Evolutionary conservation across 345 rosid genomes (phyloP), one percentile per base, ranked within the genome.

Genomic region (Excoecaria agallocha): DNA sequence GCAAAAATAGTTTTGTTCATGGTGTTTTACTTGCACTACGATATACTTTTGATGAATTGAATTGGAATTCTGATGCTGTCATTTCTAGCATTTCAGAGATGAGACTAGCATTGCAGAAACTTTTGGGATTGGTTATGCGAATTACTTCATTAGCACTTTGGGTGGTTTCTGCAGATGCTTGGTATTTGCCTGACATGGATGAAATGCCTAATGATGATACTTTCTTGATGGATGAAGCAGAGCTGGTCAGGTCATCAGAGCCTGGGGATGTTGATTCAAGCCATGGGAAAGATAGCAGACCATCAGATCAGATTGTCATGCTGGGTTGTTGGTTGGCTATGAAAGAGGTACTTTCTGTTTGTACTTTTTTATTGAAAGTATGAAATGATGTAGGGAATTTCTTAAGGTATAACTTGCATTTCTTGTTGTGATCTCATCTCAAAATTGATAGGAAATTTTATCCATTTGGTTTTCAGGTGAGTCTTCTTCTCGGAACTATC

Each of bases 271-370:
- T 68, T 71, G 64, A 71, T 83, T 78, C 81, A 61, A 84, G 79
- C 80, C 68, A 59, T 74, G 76, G 61, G 72, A 82, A 67, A 71
- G 91, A 84, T 79, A 75, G 62, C 45, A 76, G 85, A 79, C 72
- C 82, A 73, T 84, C 91, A 56, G 96, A 91, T 54, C 98, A 94
- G 78, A 79, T 89, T 75, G 95, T 94, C 45, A 90, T 94, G 98
- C 97, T 92, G 72, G 97, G 97, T 78, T 91, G 97, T 85, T 94
- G 98, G 98, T 86, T 92, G 72, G 98, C 97, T 48, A 94, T 91
- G 98, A 92, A 94, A 84, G 98, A 94, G 98, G 97, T 92, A 86
- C 51, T 69, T 73, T 51, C 54, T 35, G 46, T 43, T 48, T 20
- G 61, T 43, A 67, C 62, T 35, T 54, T 4, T 15, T 16, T 55